These are phyloP conservation scores for Cystobasidium onofrii DNA, from an alignment of 768 basidiomycete species.

Conservation along the genomic window DNA sequence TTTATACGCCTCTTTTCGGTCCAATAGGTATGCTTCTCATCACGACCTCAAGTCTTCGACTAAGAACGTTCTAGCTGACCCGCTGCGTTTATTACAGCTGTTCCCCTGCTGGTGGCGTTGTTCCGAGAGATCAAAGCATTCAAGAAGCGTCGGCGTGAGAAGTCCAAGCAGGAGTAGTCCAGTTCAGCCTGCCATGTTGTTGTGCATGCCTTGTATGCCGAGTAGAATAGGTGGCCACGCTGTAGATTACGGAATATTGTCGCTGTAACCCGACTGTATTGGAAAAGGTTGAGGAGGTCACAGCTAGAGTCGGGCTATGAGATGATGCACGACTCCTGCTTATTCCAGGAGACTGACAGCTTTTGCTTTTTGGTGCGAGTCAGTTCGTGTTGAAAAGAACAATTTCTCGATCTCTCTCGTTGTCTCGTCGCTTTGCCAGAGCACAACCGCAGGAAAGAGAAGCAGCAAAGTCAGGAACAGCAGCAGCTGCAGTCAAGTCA, in stretches of 20 bases:
- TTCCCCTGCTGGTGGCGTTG: conserved; percentile 24
- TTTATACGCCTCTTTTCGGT: conserved; percentile 90
- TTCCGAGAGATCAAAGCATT: conserved; percentile 21
- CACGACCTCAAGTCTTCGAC: too few relatives aligned
- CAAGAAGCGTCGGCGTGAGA: not conserved
- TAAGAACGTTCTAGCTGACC: not conserved
- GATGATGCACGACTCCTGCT: too few relatives aligned
- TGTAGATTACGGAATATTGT: too few relatives aligned
- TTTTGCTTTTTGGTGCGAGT: too few relatives aligned
- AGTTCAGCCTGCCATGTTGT: too few relatives aligned
- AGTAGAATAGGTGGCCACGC: too few relatives aligned
- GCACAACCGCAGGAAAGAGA: not conserved
- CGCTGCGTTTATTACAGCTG: not conserved
- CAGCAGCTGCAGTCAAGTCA: not conserved
- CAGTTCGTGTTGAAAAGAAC: too few relatives aligned
- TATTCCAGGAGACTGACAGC: too few relatives aligned
- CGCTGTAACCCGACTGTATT: too few relatives aligned
- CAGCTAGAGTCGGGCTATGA: too few relatives aligned
- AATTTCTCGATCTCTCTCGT: not conserved
- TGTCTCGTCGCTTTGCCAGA: not conserved
- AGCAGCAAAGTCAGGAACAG: not conserved
- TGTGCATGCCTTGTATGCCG: too few relatives aligned
- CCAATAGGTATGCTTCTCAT: conserved; percentile 51
- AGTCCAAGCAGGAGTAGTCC: not conserved
- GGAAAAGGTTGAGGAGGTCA: too few relatives aligned